Conservation (phyloP, 768 basidiomycete genomes). For the Neoboletus subvelutipes region DNA sequence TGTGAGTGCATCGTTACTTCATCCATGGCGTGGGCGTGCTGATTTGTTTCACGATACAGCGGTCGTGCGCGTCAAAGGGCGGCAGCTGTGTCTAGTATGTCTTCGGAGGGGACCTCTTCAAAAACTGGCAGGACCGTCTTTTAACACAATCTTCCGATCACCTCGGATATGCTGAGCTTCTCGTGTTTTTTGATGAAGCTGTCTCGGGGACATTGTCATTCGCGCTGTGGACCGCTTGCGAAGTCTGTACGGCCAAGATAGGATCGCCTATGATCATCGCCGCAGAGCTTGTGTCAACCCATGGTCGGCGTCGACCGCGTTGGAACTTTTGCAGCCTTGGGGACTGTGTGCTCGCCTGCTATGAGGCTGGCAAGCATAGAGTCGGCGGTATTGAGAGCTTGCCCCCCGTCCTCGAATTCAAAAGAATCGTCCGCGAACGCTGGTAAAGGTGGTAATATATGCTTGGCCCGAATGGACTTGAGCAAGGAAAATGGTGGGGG, state of each 20-base stretch:
- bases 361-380: conserved; percentile 87
- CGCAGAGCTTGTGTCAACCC: conserved; percentile 60
- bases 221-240: conserved; percentile 71
- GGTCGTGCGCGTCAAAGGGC: no score
- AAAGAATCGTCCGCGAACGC: conserved; percentile 56
- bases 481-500: not conserved
- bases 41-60: no score
- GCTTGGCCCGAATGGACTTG: conserved; percentile 37
- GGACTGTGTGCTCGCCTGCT: conserved; percentile 54
- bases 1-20: no score
- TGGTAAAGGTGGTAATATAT: conserved; percentile 95
- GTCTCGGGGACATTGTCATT: conserved; percentile 29
- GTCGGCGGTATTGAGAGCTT: conserved; percentile 83
- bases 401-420: conserved; percentile 52
- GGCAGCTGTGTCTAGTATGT: no score
- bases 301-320: not conserved
- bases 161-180: conserved; percentile 66
- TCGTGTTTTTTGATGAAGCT: conserved; percentile 43
- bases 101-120: no score
- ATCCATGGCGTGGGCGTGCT: no score
- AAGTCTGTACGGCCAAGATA: conserved; percentile 95
- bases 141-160: conserved; percentile 66
- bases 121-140: conserved; percentile 75
- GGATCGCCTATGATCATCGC: conserved; percentile 91
- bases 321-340: not conserved